Conservation (phyloP, 179 eudicot genomes). For the Carnegiea gigantea region DNA sequence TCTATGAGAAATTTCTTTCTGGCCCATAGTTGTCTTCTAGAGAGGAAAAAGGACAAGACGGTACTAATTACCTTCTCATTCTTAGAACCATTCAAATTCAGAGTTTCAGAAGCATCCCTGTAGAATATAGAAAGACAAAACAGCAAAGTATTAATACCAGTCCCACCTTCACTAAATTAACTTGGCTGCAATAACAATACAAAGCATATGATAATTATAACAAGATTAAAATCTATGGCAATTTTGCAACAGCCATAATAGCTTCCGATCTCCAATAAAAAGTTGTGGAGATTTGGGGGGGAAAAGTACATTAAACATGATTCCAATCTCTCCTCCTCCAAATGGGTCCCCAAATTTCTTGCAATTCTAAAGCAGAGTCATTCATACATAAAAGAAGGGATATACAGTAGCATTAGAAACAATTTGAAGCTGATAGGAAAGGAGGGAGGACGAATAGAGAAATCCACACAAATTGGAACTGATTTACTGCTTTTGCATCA, state of each 20-base stretch:
- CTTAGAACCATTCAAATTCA: conserved; percentile 24
- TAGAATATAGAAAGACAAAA: conserved; percentile 13
- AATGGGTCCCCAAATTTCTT: neutral
- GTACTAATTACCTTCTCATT: conserved; percentile 39
- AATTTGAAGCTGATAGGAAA: neutral
- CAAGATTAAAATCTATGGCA: neutral
- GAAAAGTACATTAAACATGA: neutral
- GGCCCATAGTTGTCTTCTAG: neutral
- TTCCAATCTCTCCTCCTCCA: neutral
- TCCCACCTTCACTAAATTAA: neutral
- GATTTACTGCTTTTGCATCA: neutral
- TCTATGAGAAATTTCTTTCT: neutral
- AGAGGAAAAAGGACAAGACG: neutral
- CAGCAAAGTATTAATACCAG: neutral
- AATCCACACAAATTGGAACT: neutral
- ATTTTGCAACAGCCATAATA: neutral
- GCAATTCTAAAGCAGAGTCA: neutral
- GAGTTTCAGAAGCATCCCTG: conserved; percentile 34
- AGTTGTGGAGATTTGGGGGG: too few relatives aligned
- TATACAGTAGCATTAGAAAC: neutral
- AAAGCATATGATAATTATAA: too few relatives aligned
- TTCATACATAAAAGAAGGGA: neutral
- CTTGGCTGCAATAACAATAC: neutral
- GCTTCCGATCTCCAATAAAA: neutral
- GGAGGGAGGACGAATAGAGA: neutral